Evolutionary conservation across 1,139 yeast genomes (phyloP).

Genomic region (Geotrichum candidum): DNA sequence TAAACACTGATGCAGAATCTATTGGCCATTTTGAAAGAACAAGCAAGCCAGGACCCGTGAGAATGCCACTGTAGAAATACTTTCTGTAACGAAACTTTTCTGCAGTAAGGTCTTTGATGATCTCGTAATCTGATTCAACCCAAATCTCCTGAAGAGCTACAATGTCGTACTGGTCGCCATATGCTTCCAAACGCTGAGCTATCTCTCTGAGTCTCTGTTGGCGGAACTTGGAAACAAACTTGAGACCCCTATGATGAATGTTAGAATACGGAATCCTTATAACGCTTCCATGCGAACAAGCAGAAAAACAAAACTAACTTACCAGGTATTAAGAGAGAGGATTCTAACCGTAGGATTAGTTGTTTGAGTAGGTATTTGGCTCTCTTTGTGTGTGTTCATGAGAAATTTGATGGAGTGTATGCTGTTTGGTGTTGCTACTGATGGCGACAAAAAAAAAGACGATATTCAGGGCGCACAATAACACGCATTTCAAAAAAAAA

Average conservation of each 20-base stretch:
- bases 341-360: slow-evolving; percentile 11
- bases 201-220: slow-evolving; percentile 62
- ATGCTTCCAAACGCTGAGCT: slow-evolving; percentile 53
- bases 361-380: background rate
- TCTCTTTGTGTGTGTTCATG: background rate
- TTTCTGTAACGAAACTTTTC: slow-evolving; percentile 58
- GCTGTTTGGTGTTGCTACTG: background rate
- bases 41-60: slow-evolving; percentile 91
- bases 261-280: background rate
- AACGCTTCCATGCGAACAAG: background rate
- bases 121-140: slow-evolving; percentile 79
- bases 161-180: slow-evolving; percentile 59
- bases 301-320: slow-evolving; percentile 3
- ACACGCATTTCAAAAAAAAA: background rate
- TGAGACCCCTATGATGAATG: slow-evolving; percentile 79
- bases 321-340: slow-evolving; percentile 28
- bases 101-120: slow-evolving; percentile 45
- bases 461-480: background rate
- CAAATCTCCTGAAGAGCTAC: slow-evolving; percentile 91
- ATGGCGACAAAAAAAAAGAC: background rate
- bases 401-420: background rate
- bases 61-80: slow-evolving; percentile 71
- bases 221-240: slow-evolving; percentile 68
- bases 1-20: slow-evolving; percentile 63
- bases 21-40: slow-evolving; percentile 81